Conservation (phyloP, 1,284 basidiomycete species). For the Marasmius tenuissimus region DNA sequence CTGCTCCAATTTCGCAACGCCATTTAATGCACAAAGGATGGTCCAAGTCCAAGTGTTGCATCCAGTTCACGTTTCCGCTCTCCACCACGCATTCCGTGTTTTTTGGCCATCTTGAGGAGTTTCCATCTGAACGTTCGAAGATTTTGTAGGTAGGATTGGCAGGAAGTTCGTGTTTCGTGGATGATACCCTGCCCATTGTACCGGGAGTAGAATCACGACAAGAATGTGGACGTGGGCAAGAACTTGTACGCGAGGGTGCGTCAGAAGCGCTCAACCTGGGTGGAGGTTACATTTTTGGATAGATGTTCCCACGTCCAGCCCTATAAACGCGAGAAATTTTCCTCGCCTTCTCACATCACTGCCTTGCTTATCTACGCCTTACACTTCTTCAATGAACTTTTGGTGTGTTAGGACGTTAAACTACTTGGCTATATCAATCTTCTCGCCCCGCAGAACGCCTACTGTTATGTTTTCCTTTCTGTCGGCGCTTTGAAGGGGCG, state of each 20-base stretch:
- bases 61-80: conserved; percentile 66
- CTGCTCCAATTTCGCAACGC: conserved; percentile 55
- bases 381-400: conserved; percentile 21
- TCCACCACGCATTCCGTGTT: conserved; percentile 56
- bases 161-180: conserved; percentile 40
- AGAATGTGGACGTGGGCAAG: background rate
- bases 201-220: background rate
- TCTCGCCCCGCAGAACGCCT: conserved; percentile 11
- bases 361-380: conserved; percentile 52
- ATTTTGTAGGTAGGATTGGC: conserved; percentile 53
- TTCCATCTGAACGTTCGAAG: conserved; percentile 63
- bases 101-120: conserved; percentile 48
- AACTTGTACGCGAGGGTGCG: background rate
- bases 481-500: conserved; percentile 14
- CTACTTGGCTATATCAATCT: conserved; percentile 43
- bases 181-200: conserved; percentile 15
- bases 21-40: conserved; percentile 56
- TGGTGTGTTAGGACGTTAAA: conserved; percentile 48
- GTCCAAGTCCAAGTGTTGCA: conserved; percentile 51
- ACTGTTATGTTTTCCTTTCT: background rate
- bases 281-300: background rate
- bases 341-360: background rate
- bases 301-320: background rate
- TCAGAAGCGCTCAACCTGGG: background rate
- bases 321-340: background rate